Conservation (phyloP, 176 grass and related monocot species). For the Avena sativa region DNA sequence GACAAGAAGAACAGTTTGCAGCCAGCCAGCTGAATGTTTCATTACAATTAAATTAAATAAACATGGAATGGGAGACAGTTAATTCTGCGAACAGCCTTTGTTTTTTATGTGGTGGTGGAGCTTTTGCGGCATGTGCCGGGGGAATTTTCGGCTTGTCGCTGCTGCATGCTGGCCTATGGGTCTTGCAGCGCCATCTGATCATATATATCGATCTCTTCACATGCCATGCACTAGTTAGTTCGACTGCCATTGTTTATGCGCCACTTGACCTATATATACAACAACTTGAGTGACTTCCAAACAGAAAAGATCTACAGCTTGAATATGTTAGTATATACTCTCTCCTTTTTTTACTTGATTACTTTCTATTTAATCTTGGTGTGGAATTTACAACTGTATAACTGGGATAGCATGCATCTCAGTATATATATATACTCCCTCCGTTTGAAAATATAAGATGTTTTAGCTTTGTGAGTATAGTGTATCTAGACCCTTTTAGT, state of each 20-base stretch:
- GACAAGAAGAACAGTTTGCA: conserved; percentile 4
- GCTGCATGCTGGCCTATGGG: conserved; percentile 5
- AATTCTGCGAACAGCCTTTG: conserved; percentile 3
- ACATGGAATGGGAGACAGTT: conserved; percentile 28
- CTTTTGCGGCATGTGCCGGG: conserved; percentile 39
- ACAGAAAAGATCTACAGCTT: background rate
- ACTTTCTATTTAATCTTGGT: background rate
- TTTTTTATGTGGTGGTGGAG: conserved; percentile 5
- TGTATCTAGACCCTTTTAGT: too few relatives aligned
- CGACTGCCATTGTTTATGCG: background rate
- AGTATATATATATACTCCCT: background rate
- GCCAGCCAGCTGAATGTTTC: background rate
- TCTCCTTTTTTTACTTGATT: background rate
- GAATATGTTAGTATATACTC: background rate
- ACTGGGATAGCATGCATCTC: conserved; percentile 5
- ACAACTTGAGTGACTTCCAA: background rate
- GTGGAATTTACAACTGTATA: conserved; percentile 1
- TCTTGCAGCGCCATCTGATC: conserved; percentile 26
- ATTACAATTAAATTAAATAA: background rate
- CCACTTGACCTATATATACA: conserved; percentile 19
- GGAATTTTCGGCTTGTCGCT: conserved; percentile 20
- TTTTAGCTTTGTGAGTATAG: too few relatives aligned
- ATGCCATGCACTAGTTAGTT: conserved; percentile 30
- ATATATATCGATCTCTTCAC: conserved; percentile 29
- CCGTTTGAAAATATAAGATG: too few relatives aligned